These are phyloP conservation scores for Rutstroemia sydowiana DNA, from an alignment of 2,329 filamentous ascomycete species.

Conservation along the genomic window DNA sequence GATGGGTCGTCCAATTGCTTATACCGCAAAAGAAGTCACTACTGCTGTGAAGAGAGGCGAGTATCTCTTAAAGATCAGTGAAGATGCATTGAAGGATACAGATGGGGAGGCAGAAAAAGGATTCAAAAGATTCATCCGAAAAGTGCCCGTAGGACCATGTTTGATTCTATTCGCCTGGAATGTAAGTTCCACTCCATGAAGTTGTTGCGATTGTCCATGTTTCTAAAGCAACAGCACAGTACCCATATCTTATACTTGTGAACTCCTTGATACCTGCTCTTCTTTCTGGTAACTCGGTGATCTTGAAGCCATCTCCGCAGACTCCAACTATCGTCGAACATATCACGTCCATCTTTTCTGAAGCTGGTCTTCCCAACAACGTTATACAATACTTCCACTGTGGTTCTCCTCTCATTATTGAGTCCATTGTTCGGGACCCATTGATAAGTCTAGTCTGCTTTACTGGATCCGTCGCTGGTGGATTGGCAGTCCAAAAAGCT, in stretches of 20 bases:
- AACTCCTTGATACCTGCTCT: constrained; percentile 92
- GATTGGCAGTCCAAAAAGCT: constrained; percentile 76
- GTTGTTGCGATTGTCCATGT: background rate
- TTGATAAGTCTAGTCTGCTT: constrained; percentile 80
- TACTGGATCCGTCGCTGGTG: constrained; percentile 85
- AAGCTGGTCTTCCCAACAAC: constrained; percentile 73
- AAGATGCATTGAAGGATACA: constrained; percentile 70
- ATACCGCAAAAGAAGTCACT: constrained; percentile 72
- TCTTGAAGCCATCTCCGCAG: constrained; percentile 91
- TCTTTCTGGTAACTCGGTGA: constrained; percentile 81
- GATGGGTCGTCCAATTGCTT: constrained; percentile 90
- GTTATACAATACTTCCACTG: constrained; percentile 92
- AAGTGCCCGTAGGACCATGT: constrained; percentile 79
- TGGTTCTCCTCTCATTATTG: constrained; percentile 69
- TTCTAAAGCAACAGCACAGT: constrained; percentile 44
- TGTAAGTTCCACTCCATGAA: constrained; percentile 45
- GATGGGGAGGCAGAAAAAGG: constrained; percentile 78
- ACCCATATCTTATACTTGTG: constrained; percentile 87
- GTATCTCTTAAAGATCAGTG: constrained; percentile 78
- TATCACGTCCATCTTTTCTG: constrained; percentile 64
- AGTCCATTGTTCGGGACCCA: constrained; percentile 69
- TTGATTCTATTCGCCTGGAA: constrained; percentile 95
- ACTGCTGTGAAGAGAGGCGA: constrained; percentile 82
- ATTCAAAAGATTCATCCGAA: constrained; percentile 85
- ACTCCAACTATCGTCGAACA: constrained; percentile 89